These are phyloP conservation scores for Luzula sylvatica DNA, from an alignment of 176 grass and related monocot genomes.

Conservation along the genomic window DNA sequence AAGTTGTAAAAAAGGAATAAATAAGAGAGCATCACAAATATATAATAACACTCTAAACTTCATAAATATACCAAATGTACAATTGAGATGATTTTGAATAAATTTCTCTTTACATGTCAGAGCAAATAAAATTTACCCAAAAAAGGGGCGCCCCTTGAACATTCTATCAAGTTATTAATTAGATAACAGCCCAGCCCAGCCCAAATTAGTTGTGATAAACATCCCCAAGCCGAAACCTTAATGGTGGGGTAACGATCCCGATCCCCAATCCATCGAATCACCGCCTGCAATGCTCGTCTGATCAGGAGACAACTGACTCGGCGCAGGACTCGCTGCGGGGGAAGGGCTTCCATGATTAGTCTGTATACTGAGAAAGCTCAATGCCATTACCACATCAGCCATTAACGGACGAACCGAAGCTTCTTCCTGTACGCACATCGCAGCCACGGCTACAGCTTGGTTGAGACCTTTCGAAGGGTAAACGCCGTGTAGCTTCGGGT, in stretches of 20 bases:
- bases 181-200: neutral
- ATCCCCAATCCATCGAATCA: constrained; percentile 25
- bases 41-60: too few relatives aligned
- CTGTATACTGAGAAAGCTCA: constrained; percentile 52
- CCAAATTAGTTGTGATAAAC: constrained; percentile 5
- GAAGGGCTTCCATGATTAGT: constrained; percentile 22
- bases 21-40: too few relatives aligned
- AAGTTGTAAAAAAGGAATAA: too few relatives aligned
- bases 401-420: constrained; percentile 65
- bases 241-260: neutral
- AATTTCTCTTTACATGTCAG: too few relatives aligned
- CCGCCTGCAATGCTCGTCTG: constrained; percentile 22
- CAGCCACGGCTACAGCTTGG: constrained; percentile 81
- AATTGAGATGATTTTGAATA: too few relatives aligned
- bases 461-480: constrained; percentile 66
- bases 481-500: constrained; percentile 48
- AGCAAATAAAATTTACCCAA: neutral
- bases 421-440: constrained; percentile 96
- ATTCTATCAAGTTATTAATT: neutral
- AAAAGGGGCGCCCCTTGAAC: neutral
- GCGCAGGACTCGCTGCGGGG: neutral
- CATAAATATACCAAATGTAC: too few relatives aligned
- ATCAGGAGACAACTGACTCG: neutral
- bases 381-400: constrained; percentile 68
- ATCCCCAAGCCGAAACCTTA: constrained; percentile 10